These are phyloP conservation scores for Fusarium graminum DNA, from an alignment of 2,329 filamentous ascomycete genomes.

Conservation along the genomic window DNA sequence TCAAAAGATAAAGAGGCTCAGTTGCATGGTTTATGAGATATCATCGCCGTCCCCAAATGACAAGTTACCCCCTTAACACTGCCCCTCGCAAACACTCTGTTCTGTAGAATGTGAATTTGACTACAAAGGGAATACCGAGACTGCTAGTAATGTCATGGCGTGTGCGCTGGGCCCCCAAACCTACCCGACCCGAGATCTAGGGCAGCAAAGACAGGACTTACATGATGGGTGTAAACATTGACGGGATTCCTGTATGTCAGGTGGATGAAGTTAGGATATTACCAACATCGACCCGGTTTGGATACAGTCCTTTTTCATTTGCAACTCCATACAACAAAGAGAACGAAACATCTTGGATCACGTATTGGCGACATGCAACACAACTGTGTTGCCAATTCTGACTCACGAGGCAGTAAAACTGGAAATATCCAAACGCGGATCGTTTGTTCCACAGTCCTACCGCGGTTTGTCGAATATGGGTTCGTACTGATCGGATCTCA, in stretches of 20 bases:
- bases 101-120: not conserved
- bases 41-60: not conserved
- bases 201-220: not conserved
- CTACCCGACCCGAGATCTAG: not conserved
- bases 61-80: not conserved
- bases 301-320: not conserved
- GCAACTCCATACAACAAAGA: not conserved
- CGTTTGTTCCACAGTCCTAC: not conserved
- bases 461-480: not conserved
- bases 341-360: not conserved
- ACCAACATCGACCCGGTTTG: no score
- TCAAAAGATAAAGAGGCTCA: not conserved
- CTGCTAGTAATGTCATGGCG: not conserved
- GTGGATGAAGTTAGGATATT: not conserved
- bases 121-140: not conserved
- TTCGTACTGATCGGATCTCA: not conserved
- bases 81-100: not conserved
- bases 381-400: not conserved
- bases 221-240: not conserved
- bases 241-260: not conserved
- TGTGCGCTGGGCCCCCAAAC: not conserved
- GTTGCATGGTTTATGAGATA: not conserved
- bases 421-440: not conserved
- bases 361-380: not conserved
- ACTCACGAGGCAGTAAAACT: slow-evolving; percentile 2